Evolutionary conservation across 2,329 filamentous ascomycete genomes (phyloP).

Genomic region (Fusarium oligoseptatum): DNA sequence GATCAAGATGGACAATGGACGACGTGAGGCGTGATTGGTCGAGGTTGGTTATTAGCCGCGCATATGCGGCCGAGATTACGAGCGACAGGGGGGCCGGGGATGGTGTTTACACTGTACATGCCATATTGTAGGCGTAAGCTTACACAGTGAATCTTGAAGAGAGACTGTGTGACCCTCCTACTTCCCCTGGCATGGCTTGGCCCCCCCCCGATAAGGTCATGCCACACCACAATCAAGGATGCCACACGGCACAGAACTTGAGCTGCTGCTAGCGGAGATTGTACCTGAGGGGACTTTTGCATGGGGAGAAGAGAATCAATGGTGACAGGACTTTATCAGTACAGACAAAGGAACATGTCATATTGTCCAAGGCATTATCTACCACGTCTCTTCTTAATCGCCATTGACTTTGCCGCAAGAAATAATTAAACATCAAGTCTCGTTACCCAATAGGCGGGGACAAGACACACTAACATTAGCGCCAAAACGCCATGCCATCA

Average conservation of each 20-base stretch:
- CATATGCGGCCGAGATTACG: constrained; percentile 48
- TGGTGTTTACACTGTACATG: constrained; percentile 34
- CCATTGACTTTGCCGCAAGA: not conserved
- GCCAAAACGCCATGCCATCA: constrained; percentile 9
- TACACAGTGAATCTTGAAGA: constrained; percentile 23
- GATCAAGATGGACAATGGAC: constrained; percentile 4
- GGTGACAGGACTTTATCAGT: not conserved
- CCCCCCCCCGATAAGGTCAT: constrained; percentile 45
- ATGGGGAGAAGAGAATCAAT: not conserved
- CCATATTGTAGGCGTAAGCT: not conserved
- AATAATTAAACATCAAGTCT: not conserved
- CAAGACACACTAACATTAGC: constrained; percentile 1
- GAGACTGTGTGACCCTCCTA: constrained; percentile 27
- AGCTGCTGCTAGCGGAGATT: not conserved
- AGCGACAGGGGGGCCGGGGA: constrained; percentile 27
- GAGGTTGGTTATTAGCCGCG: constrained; percentile 42
- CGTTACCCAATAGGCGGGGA: not conserved
- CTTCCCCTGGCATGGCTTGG: constrained; percentile 39
- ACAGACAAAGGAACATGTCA: not conserved
- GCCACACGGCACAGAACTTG: not conserved
- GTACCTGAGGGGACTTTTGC: not conserved
- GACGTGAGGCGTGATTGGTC: constrained; percentile 37
- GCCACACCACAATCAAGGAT: constrained; percentile 18
- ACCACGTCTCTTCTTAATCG: not conserved
- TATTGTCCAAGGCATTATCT: not conserved